Base-by-base conservation (phyloP, 768 basidiomycete genomes). In the Suillus placidus region DNA sequence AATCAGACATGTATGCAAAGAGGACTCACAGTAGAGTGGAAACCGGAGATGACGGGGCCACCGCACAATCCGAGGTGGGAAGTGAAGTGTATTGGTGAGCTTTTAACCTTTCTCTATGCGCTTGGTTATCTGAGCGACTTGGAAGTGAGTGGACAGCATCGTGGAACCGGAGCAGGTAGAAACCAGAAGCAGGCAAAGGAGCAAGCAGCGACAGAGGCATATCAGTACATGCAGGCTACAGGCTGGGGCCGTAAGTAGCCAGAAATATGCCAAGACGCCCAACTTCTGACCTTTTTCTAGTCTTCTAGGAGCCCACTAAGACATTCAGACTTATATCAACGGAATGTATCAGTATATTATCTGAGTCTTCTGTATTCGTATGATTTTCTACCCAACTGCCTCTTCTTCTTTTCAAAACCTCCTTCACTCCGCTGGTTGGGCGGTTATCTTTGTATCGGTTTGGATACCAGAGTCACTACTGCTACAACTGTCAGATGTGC, bases 101-200 rank as follows among this genome's bases (percentile, higher is more conserved):
- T 9, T 16, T 34, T 26, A 35, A n/a, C 64, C 16, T 34, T 38
- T n/a, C 9, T 35, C 16, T 14, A 30, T n/a, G 63, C 47, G 34
- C 55, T 18, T 45, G 14, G 47, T 43, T 45, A 56, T 26, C 65
- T 67, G 23, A 66, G 56, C 9, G 62, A 38, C 10, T 45, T n/a
- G 34, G 1, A 61, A 90, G 88, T 90, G 30, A 83, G 86, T 64
- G 80, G 76, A 2, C 70, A 76, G n/a, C 80, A 82, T 67, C 80
- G 70, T 67, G 89, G 88, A 30, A 60, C 72, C 4, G 89, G 87
- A 0, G 67, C 58, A 4, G 89, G 85, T 26, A 86, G 84, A 66
- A 89, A 80, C 64, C 87, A 88, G 73, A 90, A 89, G 68, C 56
- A 76, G n/a, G 89, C 88, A 9, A 90, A 88, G 68, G 87, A 89